Evolutionary conservation across 2,329 filamentous ascomycete species (phyloP).

Genomic region (Ceratocystis eucalypticola): DNA sequence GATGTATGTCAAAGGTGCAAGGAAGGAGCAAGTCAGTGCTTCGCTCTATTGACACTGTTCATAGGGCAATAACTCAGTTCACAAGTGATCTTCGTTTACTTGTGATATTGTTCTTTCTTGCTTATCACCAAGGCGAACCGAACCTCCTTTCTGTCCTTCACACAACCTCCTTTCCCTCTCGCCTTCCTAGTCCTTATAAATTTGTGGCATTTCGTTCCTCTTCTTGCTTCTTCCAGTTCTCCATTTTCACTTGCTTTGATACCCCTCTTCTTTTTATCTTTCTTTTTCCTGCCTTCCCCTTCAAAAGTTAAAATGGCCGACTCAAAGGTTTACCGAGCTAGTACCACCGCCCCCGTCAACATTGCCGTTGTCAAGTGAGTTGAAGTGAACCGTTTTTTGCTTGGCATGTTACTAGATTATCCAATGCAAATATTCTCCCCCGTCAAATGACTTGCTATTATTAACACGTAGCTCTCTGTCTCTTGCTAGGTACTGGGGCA

Average conservation of each 20-base stretch:
- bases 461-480: not conserved
- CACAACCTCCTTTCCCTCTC: not conserved
- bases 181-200: not conserved
- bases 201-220: not conserved
- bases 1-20: not conserved
- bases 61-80: not conserved
- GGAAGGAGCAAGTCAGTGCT: constrained; percentile 5
- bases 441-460: constrained; percentile 10
- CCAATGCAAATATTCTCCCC: not conserved
- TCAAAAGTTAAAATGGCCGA: constrained; percentile 31
- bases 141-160: not conserved
- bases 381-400: not conserved
- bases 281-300: not conserved
- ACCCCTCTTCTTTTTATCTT: not conserved
- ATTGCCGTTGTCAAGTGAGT: constrained; percentile 89
- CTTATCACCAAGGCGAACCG: not conserved
- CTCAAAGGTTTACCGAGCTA: constrained; percentile 66
- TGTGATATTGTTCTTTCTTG: not conserved
- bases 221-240: not conserved
- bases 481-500: constrained; percentile 66
- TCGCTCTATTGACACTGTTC: constrained; percentile 1
- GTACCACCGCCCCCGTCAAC: constrained; percentile 93
- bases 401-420: not conserved
- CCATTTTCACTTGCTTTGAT: not conserved
- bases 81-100: not conserved